Conservation (phyloP, 768 basidiomycete genomes). For the Trichaptum fuscoviolaceum region DNA sequence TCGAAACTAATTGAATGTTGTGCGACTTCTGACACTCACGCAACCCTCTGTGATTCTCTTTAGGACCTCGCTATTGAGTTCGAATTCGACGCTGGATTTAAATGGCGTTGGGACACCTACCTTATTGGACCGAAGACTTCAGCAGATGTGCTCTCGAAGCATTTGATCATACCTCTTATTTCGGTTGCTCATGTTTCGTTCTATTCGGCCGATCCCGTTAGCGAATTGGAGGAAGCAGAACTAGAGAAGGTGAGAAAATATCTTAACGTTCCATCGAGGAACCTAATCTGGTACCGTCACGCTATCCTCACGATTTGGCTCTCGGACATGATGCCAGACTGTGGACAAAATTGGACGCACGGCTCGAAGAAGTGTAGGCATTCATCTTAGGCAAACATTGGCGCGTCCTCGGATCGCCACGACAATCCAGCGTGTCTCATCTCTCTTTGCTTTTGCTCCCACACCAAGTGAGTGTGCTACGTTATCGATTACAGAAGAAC, state of each 20-base stretch:
- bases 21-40: neutral
- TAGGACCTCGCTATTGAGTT: constrained; percentile 67
- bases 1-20: neutral
- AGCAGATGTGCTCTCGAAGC: constrained; percentile 70
- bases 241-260: constrained; percentile 54
- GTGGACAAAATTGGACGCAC: constrained; percentile 67
- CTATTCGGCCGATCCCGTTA: constrained; percentile 50
- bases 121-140: constrained; percentile 58
- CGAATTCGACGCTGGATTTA: constrained; percentile 47
- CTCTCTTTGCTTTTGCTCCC: constrained; percentile 60
- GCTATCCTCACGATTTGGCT: neutral
- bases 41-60: constrained; percentile 15
- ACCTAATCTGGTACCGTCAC: neutral
- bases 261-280: neutral
- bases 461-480: constrained; percentile 52
- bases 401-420: constrained; percentile 66
- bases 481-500: constrained; percentile 8
- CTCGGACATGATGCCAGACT: constrained; percentile 32
- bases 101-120: constrained; percentile 78
- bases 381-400: constrained; percentile 66
- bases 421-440: constrained; percentile 63
- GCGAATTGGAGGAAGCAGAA: constrained; percentile 50
- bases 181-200: constrained; percentile 66
- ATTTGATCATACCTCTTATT: constrained; percentile 73
- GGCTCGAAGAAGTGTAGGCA: constrained; percentile 62